Base-by-base conservation (phyloP, 345 rosid species). In the Aethionema arabicum region DNA sequence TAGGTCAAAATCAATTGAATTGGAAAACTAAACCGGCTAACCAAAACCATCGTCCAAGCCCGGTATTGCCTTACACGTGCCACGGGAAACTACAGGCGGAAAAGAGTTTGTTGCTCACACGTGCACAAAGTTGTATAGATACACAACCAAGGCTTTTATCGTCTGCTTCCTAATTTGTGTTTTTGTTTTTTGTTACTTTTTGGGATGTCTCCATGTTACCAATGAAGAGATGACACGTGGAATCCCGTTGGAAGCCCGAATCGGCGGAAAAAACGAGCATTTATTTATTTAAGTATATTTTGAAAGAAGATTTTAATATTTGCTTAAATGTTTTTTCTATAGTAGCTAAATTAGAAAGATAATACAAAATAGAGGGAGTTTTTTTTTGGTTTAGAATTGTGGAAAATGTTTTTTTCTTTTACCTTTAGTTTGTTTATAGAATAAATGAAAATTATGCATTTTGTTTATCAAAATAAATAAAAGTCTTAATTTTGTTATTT, bases 61-160 rank as follows among this genome's bases (percentile, higher is more conserved):
- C 82, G 47, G 66, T 69, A 14, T 61, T 77, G 65, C 69, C 85
- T 27, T 72, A 87, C 5, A 36, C 85, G 6, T 70, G 82, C 42
- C 68, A 65, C 56, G 86, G 86, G 65, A 87, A 80, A 72, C 80
- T 92, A 39, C 96, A 81, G 57, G 98, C 91, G 0, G 96, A 92
- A 68, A 96, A 89, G 74, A 76, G 88, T 21, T 59, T 88, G 60
- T 43, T 80, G 48, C 54, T 81, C 58, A 66, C 85, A 21, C 70
- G 85, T 56, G 61, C 80, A 69, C 83, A 79, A 65, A 80, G 85
- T 61, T 79, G 64, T 79, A 53, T 74, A 42, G 61, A 76, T 36
- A 49, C 76, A 31, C 66, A 52, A 44, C 78, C 83, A 7, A 70
- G 78, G 52, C 70, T 72, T 59, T 50, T 58, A 50, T 39, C 61